These are phyloP conservation scores for Erodium moschatum DNA, from an alignment of 441 rosid genomes.

Conservation along the genomic window DNA sequence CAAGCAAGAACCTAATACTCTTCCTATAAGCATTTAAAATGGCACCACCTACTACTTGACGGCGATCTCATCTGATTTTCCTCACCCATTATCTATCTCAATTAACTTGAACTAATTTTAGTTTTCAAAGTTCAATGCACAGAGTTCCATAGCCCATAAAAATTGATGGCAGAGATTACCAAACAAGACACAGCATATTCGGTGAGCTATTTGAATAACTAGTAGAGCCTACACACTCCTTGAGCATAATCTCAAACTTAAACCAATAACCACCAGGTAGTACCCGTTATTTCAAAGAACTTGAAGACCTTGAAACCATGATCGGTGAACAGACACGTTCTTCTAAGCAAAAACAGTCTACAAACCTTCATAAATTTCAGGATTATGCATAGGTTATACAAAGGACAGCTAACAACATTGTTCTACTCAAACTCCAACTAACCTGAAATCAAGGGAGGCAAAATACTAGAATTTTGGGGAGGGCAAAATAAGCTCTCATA, in stretches of 20 bases:
- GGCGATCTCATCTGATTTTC: no score
- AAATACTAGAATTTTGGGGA: background rate
- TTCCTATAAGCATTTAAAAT: no score
- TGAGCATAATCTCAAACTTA: background rate
- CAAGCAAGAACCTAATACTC: no score
- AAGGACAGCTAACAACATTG: background rate
- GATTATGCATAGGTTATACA: background rate
- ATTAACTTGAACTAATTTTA: no score
- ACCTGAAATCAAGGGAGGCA: background rate
- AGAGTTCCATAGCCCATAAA: no score
- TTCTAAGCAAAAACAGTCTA: background rate
- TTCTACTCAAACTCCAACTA: constrained; percentile 1
- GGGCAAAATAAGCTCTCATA: background rate
- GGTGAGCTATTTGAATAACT: no score
- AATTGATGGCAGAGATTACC: no score
- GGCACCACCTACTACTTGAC: no score
- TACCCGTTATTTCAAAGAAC: background rate
- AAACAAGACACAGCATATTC: background rate
- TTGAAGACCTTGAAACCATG: background rate
- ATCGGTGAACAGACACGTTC: background rate
- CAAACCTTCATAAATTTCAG: background rate
- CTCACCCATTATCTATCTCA: no score
- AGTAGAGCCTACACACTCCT: background rate
- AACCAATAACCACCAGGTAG: background rate
- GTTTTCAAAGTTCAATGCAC: no score